Evolutionary conservation across 2,329 filamentous ascomycete species (phyloP), one percentile per base, ranked within the genome.

Genomic region (Trichoderma koningii): DNA sequence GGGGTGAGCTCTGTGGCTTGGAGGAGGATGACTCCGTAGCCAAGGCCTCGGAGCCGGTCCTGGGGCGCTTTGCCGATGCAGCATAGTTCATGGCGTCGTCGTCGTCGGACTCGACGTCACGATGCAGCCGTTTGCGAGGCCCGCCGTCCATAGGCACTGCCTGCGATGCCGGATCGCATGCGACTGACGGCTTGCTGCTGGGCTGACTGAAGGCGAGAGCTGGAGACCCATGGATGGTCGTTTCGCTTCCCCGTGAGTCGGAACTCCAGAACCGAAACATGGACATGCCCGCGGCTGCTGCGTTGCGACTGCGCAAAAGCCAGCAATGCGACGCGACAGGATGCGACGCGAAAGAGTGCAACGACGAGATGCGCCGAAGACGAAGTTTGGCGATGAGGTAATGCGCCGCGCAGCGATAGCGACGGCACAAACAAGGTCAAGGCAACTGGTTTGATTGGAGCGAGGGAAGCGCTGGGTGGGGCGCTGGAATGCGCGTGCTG

Each of bases 261-360:
- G 82, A 81, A 72, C 80, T 79, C 83, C 85, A 87, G 73, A 87
- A 85, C 70, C 83, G 81, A 77, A 88, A 87, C 85, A 87, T 87
- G 77, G 80, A 80, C 77, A 80, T 78, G 75, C 76, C 75, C 72
- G 71, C 30, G 70, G 67, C 57, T 62, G 70, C 66, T 68, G 69
- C 53, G 42, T 44, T 48, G 44, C 59, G 50, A 63, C 47, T 63
- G 55, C 55, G 34, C 41, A 9, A 65, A 47, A 63, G 47, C 26
- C 53, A 64, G 67, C 67, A 23, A 62, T 65, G 45, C 53, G 64
- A 64, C 45, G 68, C 67, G 69, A 71, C 66, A 66, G 68, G 69
- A 69, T 68, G 67, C 69, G 67, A 70, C 67, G 66, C 68, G 62
- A 68, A 60, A 53, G 60, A 63, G 56, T 66, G 67, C 68, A 65